Percentiles rank a stretch among this genome's conserved stretches.
Conservation (phyloP, 225 moss, liverwort and hornwort species). For the Asterella californica region DNA sequence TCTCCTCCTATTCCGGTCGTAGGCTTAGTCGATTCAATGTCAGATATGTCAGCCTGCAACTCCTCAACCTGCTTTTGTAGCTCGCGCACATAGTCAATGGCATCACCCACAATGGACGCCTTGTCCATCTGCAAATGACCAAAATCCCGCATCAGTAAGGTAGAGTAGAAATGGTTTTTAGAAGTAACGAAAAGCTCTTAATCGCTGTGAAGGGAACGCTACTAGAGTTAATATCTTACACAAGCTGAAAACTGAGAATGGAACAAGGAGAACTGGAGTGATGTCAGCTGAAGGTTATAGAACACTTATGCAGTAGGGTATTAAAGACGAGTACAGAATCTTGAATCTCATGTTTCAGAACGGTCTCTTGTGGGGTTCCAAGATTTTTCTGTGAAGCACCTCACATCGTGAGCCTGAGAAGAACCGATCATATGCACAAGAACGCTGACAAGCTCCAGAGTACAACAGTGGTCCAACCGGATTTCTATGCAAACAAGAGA, state of each 20-base stretch:
- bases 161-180: too few species aligned
- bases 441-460: not conserved
- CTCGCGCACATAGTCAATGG: constrained; percentile 63
- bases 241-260: not conserved
- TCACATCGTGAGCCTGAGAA: not conserved
- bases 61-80: constrained; percentile 56
- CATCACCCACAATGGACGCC: constrained; percentile 65
- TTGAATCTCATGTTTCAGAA: not conserved
- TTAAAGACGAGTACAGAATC: not conserved
- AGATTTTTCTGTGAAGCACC: not conserved
- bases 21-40: constrained; percentile 40
- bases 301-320: too few species aligned
- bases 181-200: not conserved
- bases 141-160: not conserved
- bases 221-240: too few species aligned
- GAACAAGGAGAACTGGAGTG: not conserved
- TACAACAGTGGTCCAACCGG: not conserved
- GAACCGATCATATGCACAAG: too few species aligned
- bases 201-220: not conserved
- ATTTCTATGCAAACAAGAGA: not conserved
- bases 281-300: too few species aligned
- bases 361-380: not conserved
- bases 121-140: constrained; percentile 58
- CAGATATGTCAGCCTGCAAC: constrained; percentile 48
- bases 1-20: constrained; percentile 24